Evolutionary conservation across 345 rosid species (phyloP), one percentile per base, ranked within the genome.

Genomic region (Eucalyptus fibrosa): DNA sequence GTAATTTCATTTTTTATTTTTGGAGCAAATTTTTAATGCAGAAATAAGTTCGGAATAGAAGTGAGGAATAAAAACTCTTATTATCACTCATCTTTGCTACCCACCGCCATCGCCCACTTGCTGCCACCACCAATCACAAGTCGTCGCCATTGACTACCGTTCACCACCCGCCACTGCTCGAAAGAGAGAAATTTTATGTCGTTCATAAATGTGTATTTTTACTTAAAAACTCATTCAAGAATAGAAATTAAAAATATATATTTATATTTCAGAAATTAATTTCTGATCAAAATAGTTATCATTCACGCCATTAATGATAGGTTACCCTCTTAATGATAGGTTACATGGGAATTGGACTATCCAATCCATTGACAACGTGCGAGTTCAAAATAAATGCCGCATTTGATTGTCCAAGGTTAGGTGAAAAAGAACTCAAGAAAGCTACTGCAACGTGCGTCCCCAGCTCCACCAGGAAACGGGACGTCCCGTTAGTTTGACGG

Each of bases 211-310:
- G 55, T 51, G 9, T 51, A 51, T 51, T 51, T 51, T 51, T 51
- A 51, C 9, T 51, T 17, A 17, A 51, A 51, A 51, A 17, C 0
- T 51, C 4, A 51, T 17, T 51, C 2, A 17, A 51, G 1, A 51
- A 7, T 51, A 51, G 4, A 51, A 17, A 51, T 50, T 51, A 17
- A 3, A 51, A 51, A 3, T 2, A 7, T 7, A 6, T 17, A 17
- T 51, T 51, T 51, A 17, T 51, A 51, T 51, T 51, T 51, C 9
- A 51, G 1, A 51, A 51, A 51, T 51, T 7, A 17, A 51, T 51
- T 17, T 51, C 0, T 51, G 9, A 51, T 1, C 1, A 51, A 0
- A 51, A 17, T 51, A 0, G 1, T 51, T 51, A 51, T 51, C 4
- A 51, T 51, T 17, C 8, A 0, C 0, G 8, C 0, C 8, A 9